Evolutionary conservation across 106 monocot genomes (phyloP).

Genomic region (Dendrobium nobile): DNA sequence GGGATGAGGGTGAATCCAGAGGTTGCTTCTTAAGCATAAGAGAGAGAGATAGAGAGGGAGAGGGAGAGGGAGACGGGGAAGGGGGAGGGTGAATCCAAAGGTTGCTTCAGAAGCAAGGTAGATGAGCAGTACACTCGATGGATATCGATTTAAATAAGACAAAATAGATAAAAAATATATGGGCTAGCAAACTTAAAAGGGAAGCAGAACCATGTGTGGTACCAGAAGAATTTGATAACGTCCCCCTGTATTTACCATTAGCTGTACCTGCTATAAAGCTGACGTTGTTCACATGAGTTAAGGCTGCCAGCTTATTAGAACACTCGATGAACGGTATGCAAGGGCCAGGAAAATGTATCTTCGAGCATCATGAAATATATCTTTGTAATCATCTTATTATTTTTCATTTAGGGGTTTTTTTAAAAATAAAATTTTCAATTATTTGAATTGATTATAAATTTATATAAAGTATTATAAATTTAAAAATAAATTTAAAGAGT

Average conservation of each 20-base stretch:
- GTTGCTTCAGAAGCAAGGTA: conserved; percentile 43
- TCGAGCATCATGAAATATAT: too few species aligned
- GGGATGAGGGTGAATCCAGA: neutral
- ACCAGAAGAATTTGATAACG: neutral
- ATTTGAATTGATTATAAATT: too few species aligned
- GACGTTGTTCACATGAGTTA: too few species aligned
- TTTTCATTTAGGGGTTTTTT: too few species aligned
- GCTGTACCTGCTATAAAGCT: neutral
- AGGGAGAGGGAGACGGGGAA: neutral
- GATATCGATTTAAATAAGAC: conserved; percentile 20
- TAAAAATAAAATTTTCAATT: too few species aligned
- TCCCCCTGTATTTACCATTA: neutral
- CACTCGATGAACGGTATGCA: neutral
- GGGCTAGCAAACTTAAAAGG: conserved; percentile 11
- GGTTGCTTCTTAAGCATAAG: conserved; percentile 3
- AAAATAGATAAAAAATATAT: conserved; percentile 11
- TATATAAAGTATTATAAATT: too few species aligned
- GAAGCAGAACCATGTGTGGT: conserved; percentile 6
- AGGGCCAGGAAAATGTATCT: too few species aligned
- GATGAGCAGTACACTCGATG: conserved; percentile 38
- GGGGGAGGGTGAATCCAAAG: conserved; percentile 20
- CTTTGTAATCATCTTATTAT: too few species aligned
- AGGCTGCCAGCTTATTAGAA: neutral
- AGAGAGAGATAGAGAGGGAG: conserved; percentile 1
- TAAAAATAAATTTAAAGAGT: too few species aligned